These are phyloP conservation scores for Senna tora DNA, from an alignment of 306 rosid species.

Conservation along the genomic window DNA sequence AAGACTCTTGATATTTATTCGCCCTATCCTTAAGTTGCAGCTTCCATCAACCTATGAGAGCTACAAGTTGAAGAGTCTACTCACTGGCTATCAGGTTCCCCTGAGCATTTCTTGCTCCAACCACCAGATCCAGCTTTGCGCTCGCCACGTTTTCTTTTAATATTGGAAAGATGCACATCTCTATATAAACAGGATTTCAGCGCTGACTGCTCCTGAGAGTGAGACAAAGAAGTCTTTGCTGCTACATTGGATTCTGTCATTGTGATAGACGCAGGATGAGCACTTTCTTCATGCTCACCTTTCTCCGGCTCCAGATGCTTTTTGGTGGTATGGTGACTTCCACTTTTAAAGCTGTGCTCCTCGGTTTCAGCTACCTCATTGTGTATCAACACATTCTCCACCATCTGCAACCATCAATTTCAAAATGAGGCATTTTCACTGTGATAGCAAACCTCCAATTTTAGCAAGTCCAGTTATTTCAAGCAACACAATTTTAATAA, in stretches of 20 bases:
- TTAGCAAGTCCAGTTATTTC: conserved; percentile 17
- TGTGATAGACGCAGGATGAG: conserved; percentile 42
- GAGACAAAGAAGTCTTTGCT: conserved; percentile 39
- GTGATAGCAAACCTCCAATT: not conserved
- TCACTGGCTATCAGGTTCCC: conserved; percentile 75
- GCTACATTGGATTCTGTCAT: conserved; percentile 42
- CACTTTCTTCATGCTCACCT: conserved; percentile 49
- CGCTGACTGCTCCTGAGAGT: conserved; percentile 58
- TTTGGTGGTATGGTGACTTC: conserved; percentile 34
- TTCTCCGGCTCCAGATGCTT: conserved; percentile 46
- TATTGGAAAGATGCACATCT: conserved; percentile 62
- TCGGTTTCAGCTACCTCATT: conserved; percentile 59
- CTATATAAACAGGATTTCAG: conserved; percentile 55
- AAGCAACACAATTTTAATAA: not conserved
- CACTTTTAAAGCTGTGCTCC: conserved; percentile 35
- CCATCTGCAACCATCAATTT: conserved; percentile 56
- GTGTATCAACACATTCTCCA: conserved; percentile 62
- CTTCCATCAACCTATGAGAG: conserved; percentile 4
- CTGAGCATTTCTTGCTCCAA: conserved; percentile 78
- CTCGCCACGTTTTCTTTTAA: conserved; percentile 85
- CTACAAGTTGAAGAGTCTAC: conserved; percentile 21
- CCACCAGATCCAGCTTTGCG: conserved; percentile 79
- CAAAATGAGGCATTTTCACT: conserved; percentile 20
- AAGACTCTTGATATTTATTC: conserved; percentile 3
- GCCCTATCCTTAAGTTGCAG: conserved; percentile 9